Conservation (phyloP, 768 basidiomycete species). For the Amanita inopinata region DNA sequence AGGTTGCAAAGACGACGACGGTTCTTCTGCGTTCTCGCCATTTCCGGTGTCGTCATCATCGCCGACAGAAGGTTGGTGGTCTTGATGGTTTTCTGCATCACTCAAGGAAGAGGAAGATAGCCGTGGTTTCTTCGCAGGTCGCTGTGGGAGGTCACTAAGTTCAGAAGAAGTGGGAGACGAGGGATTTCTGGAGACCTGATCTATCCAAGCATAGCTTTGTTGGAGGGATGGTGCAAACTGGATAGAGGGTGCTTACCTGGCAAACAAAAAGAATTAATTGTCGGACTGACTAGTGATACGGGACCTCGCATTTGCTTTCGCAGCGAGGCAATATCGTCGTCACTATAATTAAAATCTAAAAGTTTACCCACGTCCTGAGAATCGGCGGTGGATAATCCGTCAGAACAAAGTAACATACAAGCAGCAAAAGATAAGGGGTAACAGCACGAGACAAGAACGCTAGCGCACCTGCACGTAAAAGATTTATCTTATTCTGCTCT, state of each 20-base stretch:
- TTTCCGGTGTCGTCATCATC: conserved; percentile 31
- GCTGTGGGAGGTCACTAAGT: conserved; percentile 37
- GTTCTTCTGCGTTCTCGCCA: conserved; percentile 44
- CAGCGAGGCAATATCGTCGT: conserved; percentile 59
- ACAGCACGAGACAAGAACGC: neutral
- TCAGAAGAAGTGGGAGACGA: conserved; percentile 40
- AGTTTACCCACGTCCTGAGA: conserved; percentile 63
- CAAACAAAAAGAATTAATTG: conserved; percentile 35
- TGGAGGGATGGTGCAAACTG: conserved; percentile 7
- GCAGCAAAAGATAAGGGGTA: conserved; percentile 1
- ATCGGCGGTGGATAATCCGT: neutral
- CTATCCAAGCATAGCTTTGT: conserved; percentile 14
- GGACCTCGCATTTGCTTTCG: conserved; percentile 60
- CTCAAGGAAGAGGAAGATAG: conserved; percentile 45
- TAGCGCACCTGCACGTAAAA: conserved; percentile 6
- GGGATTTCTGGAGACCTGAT: conserved; percentile 21
- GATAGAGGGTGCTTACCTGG: conserved; percentile 32
- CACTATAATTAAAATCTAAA: conserved; percentile 69
- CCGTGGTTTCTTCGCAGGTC: conserved; percentile 42
- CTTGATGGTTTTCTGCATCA: conserved; percentile 31
- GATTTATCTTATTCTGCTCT: neutral
- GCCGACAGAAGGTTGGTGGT: conserved; percentile 15
- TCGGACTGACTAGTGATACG: conserved; percentile 39
- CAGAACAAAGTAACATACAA: neutral
- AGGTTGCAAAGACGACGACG: conserved; percentile 34